Evolutionary conservation across 352 stramenopile species (phyloP), one percentile per base, ranked within the genome.

Genomic region (Globisporangium nunn): DNA sequence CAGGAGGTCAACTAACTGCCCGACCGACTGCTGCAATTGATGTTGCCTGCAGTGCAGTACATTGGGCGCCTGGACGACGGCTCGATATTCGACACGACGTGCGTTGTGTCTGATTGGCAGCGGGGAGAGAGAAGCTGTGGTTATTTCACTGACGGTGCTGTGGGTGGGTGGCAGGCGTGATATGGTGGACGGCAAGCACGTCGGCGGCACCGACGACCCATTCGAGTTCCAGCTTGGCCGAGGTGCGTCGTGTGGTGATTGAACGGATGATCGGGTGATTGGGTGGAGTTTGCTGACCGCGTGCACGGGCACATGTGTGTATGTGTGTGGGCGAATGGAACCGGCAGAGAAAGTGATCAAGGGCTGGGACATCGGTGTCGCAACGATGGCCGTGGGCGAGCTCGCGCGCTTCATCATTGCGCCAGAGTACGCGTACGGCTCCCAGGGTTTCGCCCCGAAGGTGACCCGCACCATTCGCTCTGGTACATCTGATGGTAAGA

Each of bases 51-150:
- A 86, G 81, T 94, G 50, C 84, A 94, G 63, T 94, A 94, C 71
- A 81, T 94, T 49, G 84, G 84, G 0, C 74, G 81, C 6, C 62
- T 92, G 11, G 67, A 86, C 61, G 84, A 94, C 54, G 81, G 84
- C 23, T 94, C 84, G 17, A 94, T 94, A 61, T 94, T 94, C 55
- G 84, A 94, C 62, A 94, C 84, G 15, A 88, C 80, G 84, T 91
- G 59, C 58, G 73, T 63, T 5, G 53, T 37, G 6, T 37, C 33
- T 37, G 15, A 8, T 41, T 23, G 23, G 23, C 23, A 23, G 23
- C 23, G 15, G 12, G 17, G 17, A 18, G 17, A 45, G 40, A 53
- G 37, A 29, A 4, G 18, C 6, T 18, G 11, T 40, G 37, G 12
- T 6, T 39, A 35, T 17, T 30, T 14, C 40, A 46, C 14, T 46